Percentiles rank a stretch among this genome's conserved stretches.
Evolutionary conservation across 2,329 filamentous ascomycete species (phyloP).

Genomic region (Penicillium corylophilum): DNA sequence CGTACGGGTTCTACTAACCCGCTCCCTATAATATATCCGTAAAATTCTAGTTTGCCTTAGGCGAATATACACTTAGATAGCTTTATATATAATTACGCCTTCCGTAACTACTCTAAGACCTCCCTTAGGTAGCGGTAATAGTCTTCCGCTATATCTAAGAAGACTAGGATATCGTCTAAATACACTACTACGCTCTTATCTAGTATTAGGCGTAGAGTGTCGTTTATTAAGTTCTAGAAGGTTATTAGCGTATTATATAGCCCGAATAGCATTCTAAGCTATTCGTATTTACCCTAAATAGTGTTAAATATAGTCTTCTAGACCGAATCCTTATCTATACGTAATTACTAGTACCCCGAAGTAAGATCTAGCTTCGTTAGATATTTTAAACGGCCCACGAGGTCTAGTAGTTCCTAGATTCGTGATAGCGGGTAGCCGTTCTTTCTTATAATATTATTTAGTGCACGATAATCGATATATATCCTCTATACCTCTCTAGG

Average conservation of each 20-base stretch:
- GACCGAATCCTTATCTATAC: neutral
- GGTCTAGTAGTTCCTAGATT: neutral
- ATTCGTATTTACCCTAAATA: constrained; percentile 5
- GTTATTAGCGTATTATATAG: neutral
- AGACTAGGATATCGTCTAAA: constrained; percentile 2
- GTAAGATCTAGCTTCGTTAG: neutral
- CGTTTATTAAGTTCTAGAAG: neutral
- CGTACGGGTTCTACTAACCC: neutral
- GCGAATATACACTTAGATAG: neutral
- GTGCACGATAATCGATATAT: neutral
- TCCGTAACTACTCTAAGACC: neutral
- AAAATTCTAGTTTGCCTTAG: neutral
- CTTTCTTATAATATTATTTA: neutral
- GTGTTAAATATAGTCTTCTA: constrained; percentile 1
- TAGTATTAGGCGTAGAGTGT: neutral
- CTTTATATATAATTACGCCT: neutral
- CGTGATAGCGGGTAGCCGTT: neutral
- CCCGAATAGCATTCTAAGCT: neutral
- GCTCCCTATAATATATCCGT: neutral
- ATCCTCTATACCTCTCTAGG: neutral
- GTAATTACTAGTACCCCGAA: neutral
- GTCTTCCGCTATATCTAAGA: neutral
- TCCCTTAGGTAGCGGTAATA: neutral
- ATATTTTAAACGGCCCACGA: neutral
- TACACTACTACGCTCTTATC: neutral